phyloP scores from a whole-genome alignment of 306 rosid species.

The Parietaria judaica region DNA sequence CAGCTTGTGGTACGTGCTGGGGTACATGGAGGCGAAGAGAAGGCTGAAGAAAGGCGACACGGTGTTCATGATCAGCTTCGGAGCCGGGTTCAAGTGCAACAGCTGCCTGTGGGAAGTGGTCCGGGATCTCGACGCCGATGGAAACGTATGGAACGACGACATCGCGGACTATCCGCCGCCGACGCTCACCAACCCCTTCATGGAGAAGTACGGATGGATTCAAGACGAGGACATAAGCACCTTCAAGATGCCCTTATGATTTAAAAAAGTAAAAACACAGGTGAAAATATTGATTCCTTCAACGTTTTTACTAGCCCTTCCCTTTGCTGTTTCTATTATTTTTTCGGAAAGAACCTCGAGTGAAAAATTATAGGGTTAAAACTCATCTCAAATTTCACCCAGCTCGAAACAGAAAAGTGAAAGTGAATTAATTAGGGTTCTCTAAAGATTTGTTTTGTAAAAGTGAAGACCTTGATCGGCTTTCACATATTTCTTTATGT shows the following conservation, averaged over 20 bases:
- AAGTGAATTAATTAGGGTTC: background rate
- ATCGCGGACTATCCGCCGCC: constrained; percentile 63
- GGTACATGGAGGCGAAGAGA: constrained; percentile 86
- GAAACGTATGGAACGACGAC: constrained; percentile 71
- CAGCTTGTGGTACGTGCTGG: constrained; percentile 83
- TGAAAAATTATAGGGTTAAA: too few relatives aligned
- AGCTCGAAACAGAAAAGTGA: background rate
- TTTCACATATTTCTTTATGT: constrained; percentile 13
- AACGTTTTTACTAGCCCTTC: background rate
- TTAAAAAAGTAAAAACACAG: background rate
- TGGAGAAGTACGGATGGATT: constrained; percentile 81
- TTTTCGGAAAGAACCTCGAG: background rate
- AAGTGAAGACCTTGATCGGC: background rate
- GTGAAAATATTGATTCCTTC: background rate
- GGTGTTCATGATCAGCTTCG: constrained; percentile 85
- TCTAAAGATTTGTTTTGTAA: background rate
- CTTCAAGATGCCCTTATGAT: constrained; percentile 23
- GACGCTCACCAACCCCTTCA: constrained; percentile 63
- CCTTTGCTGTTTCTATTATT: background rate
- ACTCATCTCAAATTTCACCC: background rate
- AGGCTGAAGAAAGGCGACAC: constrained; percentile 59
- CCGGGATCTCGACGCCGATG: constrained; percentile 41
- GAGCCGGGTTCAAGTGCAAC: constrained; percentile 92
- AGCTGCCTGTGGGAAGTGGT: constrained; percentile 81
- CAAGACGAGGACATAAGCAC: constrained; percentile 43